Percentiles rank a stretch among this genome's conserved stretches.
Evolutionary conservation across 2,329 filamentous ascomycete genomes (phyloP).

Genomic region (Xylariales sp.): DNA sequence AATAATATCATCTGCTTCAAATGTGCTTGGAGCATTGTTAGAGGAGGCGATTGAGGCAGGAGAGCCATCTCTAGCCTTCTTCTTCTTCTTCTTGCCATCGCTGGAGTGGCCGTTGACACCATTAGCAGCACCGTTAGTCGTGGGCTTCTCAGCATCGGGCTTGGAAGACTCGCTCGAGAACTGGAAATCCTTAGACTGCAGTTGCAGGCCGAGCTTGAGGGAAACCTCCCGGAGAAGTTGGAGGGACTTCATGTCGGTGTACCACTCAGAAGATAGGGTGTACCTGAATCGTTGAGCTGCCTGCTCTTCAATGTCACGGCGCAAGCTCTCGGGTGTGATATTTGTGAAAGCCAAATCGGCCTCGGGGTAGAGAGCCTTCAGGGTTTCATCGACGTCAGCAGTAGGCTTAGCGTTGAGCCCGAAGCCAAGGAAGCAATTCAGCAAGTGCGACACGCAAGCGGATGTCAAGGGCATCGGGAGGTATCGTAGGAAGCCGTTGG

Average conservation of each 20-base stretch:
- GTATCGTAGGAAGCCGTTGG: slow-evolving; percentile 72
- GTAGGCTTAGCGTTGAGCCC: slow-evolving; percentile 72
- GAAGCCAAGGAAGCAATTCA: slow-evolving; percentile 87
- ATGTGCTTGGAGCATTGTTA: slow-evolving; percentile 50
- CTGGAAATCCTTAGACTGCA: slow-evolving; percentile 72
- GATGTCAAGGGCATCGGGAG: slow-evolving; percentile 77
- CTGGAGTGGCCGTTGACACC: slow-evolving; percentile 35
- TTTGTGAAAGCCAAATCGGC: slow-evolving; percentile 77
- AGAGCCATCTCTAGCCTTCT: slow-evolving; percentile 51
- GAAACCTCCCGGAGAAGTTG: slow-evolving; percentile 87
- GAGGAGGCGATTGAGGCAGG: slow-evolving; percentile 39
- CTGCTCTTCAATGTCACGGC: slow-evolving; percentile 66
- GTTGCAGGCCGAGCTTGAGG: slow-evolving; percentile 84
- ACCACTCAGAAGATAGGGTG: slow-evolving; percentile 65
- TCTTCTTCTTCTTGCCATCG: slow-evolving; percentile 56
- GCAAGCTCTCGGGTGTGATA: slow-evolving; percentile 69
- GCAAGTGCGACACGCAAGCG: slow-evolving; percentile 75
- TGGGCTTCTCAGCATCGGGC: slow-evolving; percentile 17
- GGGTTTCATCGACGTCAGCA: slow-evolving; percentile 69
- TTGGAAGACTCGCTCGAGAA: slow-evolving; percentile 46
- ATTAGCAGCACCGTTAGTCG: slow-evolving; percentile 24
- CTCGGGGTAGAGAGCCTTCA: slow-evolving; percentile 76
- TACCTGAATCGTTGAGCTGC: slow-evolving; percentile 72
- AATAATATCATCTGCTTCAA: slow-evolving; percentile 78
- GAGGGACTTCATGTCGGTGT: slow-evolving; percentile 62